Conservation (phyloP, 441 rosid species). For the Metrosideros polymorpha region DNA sequence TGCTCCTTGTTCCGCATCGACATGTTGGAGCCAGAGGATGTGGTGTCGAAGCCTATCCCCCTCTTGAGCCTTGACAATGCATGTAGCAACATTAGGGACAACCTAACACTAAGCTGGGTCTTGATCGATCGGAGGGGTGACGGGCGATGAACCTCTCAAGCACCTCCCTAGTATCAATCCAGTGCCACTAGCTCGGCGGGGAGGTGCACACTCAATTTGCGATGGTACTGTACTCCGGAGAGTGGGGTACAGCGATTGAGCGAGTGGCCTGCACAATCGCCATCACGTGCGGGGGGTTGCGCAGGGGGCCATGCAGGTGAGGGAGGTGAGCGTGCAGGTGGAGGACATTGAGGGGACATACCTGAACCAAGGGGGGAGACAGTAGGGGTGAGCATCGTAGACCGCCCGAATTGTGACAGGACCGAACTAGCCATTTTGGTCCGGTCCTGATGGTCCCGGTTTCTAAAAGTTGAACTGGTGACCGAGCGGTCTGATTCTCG, state of each 20-base stretch:
- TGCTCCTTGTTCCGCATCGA: constrained; percentile 66
- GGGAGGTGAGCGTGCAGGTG: background rate
- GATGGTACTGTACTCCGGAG: background rate
- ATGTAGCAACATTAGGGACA: constrained; percentile 24
- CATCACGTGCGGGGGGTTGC: background rate
- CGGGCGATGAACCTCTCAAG: constrained; percentile 59
- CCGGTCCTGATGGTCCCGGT: too few species aligned
- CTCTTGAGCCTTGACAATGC: constrained; percentile 23
- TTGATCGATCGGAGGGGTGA: constrained; percentile 35
- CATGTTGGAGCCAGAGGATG: constrained; percentile 50
- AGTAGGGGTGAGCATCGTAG: too few species aligned
- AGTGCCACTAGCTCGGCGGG: constrained; percentile 42
- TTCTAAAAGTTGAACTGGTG: too few species aligned
- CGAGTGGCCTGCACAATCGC: background rate
- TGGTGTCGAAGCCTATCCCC: constrained; percentile 33
- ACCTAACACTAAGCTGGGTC: constrained; percentile 63
- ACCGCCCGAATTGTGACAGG: too few species aligned
- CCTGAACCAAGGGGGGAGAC: background rate
- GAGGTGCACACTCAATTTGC: background rate
- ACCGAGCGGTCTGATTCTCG: too few species aligned
- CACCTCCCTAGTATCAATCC: constrained; percentile 43
- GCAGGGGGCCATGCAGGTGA: background rate
- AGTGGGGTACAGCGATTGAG: background rate
- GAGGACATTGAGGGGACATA: background rate
- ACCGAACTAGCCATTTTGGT: too few species aligned